Evolutionary conservation across 2,329 filamentous ascomycete genomes (phyloP).

Genomic region (Stenocarpella maydis): DNA sequence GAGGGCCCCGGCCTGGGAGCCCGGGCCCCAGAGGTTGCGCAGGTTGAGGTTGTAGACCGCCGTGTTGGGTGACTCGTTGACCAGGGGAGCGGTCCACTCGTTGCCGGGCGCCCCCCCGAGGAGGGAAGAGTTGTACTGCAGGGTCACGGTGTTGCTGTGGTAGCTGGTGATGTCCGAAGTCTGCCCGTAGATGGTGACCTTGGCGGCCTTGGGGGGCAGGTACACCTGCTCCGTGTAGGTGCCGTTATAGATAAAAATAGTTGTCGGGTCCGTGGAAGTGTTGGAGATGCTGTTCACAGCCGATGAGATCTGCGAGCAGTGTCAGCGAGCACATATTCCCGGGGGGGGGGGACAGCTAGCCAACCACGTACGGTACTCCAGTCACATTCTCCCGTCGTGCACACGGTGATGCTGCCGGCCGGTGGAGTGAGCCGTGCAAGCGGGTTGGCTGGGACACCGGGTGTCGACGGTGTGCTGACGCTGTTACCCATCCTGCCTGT

Average conservation of each 20-base stretch:
- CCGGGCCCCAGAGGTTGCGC: conserved; percentile 55
- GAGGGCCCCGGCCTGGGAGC: conserved; percentile 61
- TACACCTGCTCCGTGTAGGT: conserved; percentile 66
- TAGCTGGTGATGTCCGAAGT: conserved; percentile 56
- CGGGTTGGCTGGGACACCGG: neutral
- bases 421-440: conserved; percentile 22
- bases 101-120: conserved; percentile 17
- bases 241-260: conserved; percentile 46
- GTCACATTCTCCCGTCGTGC: conserved; percentile 27
- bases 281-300: conserved; percentile 29
- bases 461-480: neutral
- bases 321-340: neutral
- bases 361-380: conserved; percentile 9
- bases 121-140: conserved; percentile 24
- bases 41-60: conserved; percentile 66
- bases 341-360: neutral
- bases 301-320: neutral
- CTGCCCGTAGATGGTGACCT: conserved; percentile 63
- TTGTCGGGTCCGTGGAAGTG: conserved; percentile 21
- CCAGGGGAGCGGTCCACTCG: conserved; percentile 51
- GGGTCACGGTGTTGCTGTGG: conserved; percentile 52
- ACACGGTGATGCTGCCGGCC: conserved; percentile 28
- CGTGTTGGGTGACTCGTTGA: conserved; percentile 53
- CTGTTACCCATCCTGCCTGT: conserved; percentile 24
- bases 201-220: conserved; percentile 53